Percentiles rank a stretch among this genome's conserved stretches.
Evolutionary conservation across 257 asterid species (phyloP).

Genomic region (Schizonepeta tenuifolia): DNA sequence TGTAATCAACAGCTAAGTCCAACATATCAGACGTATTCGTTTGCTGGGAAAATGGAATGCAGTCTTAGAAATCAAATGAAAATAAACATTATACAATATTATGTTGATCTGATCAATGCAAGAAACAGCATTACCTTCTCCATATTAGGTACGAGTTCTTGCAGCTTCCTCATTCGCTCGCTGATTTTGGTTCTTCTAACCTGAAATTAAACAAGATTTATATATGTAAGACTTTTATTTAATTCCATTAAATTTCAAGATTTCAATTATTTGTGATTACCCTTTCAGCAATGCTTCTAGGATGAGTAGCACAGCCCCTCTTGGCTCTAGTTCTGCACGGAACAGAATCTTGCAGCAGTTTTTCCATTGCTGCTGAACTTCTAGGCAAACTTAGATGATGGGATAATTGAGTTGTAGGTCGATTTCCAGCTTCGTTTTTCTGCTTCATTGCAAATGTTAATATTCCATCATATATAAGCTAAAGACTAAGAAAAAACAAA

Average conservation of each 20-base stretch:
- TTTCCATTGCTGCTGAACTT: slow-evolving; percentile 52
- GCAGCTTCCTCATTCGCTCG: slow-evolving; percentile 80
- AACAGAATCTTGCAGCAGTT: slow-evolving; percentile 67
- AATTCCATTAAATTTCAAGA: neutral
- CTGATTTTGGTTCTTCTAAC: slow-evolving; percentile 82
- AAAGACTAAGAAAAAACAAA: neutral
- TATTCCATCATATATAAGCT: slow-evolving; percentile 16
- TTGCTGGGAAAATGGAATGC: slow-evolving; percentile 54
- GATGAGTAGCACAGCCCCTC: slow-evolving; percentile 91
- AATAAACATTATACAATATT: too few relatives aligned
- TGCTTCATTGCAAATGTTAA: slow-evolving; percentile 35
- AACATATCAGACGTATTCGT: slow-evolving; percentile 88
- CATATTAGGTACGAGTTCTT: slow-evolving; percentile 91
- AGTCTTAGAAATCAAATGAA: neutral
- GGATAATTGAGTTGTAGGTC: slow-evolving; percentile 45
- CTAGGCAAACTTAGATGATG: slow-evolving; percentile 78
- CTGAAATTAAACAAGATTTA: slow-evolving; percentile 39
- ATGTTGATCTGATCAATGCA: neutral
- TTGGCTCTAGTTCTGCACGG: slow-evolving; percentile 80
- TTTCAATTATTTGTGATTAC: slow-evolving; percentile 32
- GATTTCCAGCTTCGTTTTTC: slow-evolving; percentile 49
- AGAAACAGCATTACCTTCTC: slow-evolving; percentile 55
- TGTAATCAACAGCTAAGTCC: slow-evolving; percentile 93
- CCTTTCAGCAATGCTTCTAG: slow-evolving; percentile 97
- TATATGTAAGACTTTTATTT: neutral